A percentile compares a stretch with the other conserved stretches of the same genome.
Evolutionary conservation across 805 yeast species (phyloP).

Genomic region (Spathaspora boniae): DNA sequence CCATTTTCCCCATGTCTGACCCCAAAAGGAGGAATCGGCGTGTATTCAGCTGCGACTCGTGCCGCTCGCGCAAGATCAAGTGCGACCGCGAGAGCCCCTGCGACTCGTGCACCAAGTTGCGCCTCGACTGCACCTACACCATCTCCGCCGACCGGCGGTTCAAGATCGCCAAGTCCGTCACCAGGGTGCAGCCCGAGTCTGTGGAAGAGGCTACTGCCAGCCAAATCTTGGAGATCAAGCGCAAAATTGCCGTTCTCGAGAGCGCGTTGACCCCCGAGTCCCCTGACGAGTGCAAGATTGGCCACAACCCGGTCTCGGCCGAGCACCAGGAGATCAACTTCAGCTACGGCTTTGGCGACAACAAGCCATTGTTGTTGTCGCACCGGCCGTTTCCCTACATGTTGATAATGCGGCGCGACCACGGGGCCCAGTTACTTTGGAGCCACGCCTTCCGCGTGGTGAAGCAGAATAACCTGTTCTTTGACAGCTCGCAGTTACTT

Average conservation of each 20-base stretch:
- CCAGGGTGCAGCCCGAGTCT: not conserved
- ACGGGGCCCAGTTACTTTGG: constrained; percentile 7
- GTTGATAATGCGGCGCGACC: constrained; percentile 7
- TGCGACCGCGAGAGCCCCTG: constrained; percentile 18
- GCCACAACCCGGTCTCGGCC: constrained; percentile 2
- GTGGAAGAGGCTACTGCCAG: not conserved
- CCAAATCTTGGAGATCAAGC: constrained; percentile 3
- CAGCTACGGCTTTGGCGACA: constrained; percentile 5
- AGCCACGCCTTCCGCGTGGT: constrained; percentile 3
- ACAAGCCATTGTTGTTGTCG: constrained; percentile 1
- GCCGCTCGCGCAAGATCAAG: constrained; percentile 15
- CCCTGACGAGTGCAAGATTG: too few relatives aligned
- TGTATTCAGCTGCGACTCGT: constrained; percentile 15
- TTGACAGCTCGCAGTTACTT: not conserved
- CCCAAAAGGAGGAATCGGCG: constrained; percentile 15
- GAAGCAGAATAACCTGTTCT: not conserved
- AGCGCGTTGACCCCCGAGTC: not conserved
- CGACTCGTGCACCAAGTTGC: constrained; percentile 10
- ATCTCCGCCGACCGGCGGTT: not conserved
- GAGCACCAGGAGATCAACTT: constrained; percentile 4
- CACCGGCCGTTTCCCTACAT: constrained; percentile 8
- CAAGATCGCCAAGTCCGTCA: not conserved
- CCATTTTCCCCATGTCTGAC: constrained; percentile 7
- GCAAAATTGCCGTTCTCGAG: constrained; percentile 2
- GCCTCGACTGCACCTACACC: constrained; percentile 9